Conservation (phyloP, 805 yeast genomes). For the Starmerella sp. region DNA sequence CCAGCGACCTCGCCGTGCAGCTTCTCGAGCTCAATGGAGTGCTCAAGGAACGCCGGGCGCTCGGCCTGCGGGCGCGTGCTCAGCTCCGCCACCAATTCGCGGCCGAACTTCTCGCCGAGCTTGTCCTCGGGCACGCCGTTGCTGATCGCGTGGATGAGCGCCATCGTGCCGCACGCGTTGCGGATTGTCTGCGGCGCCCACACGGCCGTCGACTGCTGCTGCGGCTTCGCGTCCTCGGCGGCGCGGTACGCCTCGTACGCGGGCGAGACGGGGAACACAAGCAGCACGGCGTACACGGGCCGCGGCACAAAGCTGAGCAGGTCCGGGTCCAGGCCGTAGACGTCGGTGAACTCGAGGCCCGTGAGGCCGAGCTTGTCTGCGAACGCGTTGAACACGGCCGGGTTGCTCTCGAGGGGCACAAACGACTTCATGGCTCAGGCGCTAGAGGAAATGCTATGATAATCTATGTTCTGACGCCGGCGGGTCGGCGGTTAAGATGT, state of each 20-base stretch:
- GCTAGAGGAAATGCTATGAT: too few relatives aligned
- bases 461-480: neutral
- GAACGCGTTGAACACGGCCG: constrained; percentile 63
- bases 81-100: constrained; percentile 25
- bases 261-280: constrained; percentile 69
- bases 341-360: constrained; percentile 58
- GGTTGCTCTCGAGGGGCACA: constrained; percentile 77
- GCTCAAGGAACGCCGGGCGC: constrained; percentile 37
- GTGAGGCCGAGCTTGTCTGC: constrained; percentile 59
- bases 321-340: constrained; percentile 81
- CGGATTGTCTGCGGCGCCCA: constrained; percentile 81
- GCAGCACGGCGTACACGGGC: constrained; percentile 63
- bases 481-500: neutral
- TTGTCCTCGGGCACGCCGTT: constrained; percentile 28
- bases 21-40: constrained; percentile 32
- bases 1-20: constrained; percentile 32
- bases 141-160: constrained; percentile 55
- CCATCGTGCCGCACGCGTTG: constrained; percentile 90
- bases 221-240: constrained; percentile 31
- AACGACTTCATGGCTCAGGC: constrained; percentile 6
- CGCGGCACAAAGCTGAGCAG: constrained; percentile 68
- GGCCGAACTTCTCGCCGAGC: constrained; percentile 24
- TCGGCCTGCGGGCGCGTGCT: constrained; percentile 26
- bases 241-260: constrained; percentile 44
- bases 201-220: constrained; percentile 29